phyloP scores from a whole-genome alignment of 768 basidiomycete species.

The Calocybe cyanea region DNA sequence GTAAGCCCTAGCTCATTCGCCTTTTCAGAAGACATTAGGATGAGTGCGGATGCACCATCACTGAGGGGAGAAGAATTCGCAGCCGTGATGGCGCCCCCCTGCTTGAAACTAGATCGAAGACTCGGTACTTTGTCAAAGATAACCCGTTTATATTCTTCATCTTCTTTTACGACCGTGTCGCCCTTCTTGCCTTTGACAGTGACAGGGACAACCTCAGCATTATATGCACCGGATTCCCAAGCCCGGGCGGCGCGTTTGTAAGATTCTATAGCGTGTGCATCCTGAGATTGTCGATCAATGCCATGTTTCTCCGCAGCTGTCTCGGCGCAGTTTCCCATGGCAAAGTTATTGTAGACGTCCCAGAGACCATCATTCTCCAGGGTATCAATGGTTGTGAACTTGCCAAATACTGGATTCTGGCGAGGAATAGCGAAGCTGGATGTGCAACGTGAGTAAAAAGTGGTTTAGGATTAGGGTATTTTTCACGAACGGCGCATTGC shows the following conservation, averaged over 20 bases:
- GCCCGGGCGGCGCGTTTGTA: slow-evolving; percentile 91
- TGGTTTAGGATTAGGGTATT: neutral
- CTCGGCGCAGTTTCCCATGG: slow-evolving; percentile 98
- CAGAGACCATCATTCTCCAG: slow-evolving; percentile 90
- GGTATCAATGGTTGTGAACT: slow-evolving; percentile 83
- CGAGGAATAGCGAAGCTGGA: slow-evolving; percentile 78
- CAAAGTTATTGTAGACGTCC: slow-evolving; percentile 97
- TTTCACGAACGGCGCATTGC: slow-evolving; percentile 86
- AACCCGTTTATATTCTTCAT: slow-evolving; percentile 98
- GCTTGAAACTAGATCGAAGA: slow-evolving; percentile 86
- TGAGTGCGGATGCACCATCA: slow-evolving; percentile 94
- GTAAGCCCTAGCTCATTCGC: slow-evolving; percentile 87
- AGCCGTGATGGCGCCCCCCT: slow-evolving; percentile 87
- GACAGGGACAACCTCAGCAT: slow-evolving; percentile 85
- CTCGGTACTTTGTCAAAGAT: slow-evolving; percentile 91
- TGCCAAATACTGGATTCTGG: slow-evolving; percentile 80
- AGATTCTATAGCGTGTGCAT: slow-evolving; percentile 90
- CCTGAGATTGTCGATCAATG: slow-evolving; percentile 85
- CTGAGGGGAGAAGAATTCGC: slow-evolving; percentile 95
- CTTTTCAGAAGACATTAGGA: slow-evolving; percentile 92
- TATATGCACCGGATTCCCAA: slow-evolving; percentile 83
- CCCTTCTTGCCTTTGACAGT: slow-evolving; percentile 94
- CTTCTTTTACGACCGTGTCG: slow-evolving; percentile 84
- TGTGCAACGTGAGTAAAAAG: slow-evolving; percentile 1
- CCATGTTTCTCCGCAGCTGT: slow-evolving; percentile 72